These are phyloP conservation scores for Carallia pectinifolia DNA, from an alignment of 345 rosid genomes.

Conservation along the genomic window DNA sequence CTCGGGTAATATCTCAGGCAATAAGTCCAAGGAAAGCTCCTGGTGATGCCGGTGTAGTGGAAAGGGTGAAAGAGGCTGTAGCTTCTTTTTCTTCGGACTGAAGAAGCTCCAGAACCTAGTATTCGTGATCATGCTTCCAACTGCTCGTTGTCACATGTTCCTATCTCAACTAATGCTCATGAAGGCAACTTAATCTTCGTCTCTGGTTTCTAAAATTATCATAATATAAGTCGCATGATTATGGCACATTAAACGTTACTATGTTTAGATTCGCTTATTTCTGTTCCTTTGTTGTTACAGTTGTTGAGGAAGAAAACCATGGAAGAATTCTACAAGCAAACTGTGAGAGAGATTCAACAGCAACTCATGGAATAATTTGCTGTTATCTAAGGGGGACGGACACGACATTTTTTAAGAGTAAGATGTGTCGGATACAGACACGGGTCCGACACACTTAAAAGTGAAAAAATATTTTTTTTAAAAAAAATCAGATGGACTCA, in stretches of 20 bases:
- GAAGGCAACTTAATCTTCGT: constrained; percentile 38
- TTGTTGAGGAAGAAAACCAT: constrained; percentile 47
- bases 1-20: constrained; percentile 54
- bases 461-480: no score
- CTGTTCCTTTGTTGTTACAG: constrained; percentile 28
- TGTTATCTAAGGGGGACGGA: neutral
- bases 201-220: neutral
- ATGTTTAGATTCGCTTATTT: neutral
- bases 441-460: no score
- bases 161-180: constrained; percentile 32
- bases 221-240: neutral
- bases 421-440: no score
- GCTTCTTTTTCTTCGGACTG: constrained; percentile 39
- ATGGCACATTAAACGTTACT: neutral
- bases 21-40: constrained; percentile 54
- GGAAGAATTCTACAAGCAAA: constrained; percentile 68
- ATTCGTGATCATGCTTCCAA: constrained; percentile 27
- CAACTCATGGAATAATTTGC: constrained; percentile 1
- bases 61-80: constrained; percentile 47
- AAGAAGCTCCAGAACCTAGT: constrained; percentile 24
- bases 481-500: no score
- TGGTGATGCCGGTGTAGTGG: constrained; percentile 39
- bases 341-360: constrained; percentile 28
- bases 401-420: no score
- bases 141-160: constrained; percentile 30